A percentile compares a stretch with the other conserved stretches of the same genome.
phyloP scores from a whole-genome alignment of 192 early-diverging fungal genomes.

The Oehlia diaphana region DNA sequence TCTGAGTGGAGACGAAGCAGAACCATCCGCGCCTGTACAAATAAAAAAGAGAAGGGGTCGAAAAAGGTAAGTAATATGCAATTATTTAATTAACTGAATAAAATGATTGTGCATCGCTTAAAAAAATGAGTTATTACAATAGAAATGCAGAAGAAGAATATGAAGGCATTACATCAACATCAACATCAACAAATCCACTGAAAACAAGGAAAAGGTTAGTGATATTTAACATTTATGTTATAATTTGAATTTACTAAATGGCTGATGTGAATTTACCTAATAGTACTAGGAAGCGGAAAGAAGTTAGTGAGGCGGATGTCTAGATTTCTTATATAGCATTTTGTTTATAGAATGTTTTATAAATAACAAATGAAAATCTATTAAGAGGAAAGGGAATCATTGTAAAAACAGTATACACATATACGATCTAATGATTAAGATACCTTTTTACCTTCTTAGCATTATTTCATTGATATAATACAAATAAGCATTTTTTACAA shows the following conservation, averaged over 20 bases:
- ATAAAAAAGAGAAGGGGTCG: conserved; percentile 18
- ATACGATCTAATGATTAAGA: too few relatives aligned
- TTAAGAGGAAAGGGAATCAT: background rate
- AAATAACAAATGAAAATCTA: background rate
- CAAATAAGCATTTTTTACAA: background rate
- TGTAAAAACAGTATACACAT: too few relatives aligned
- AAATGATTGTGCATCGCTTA: background rate
- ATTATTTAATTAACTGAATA: background rate
- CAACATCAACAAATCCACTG: background rate
- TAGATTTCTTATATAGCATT: too few relatives aligned
- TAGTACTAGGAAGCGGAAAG: background rate
- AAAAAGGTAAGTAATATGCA: conserved; percentile 19
- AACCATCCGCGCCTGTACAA: conserved; percentile 7
- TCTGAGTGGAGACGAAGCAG: background rate
- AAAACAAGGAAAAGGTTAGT: conserved; percentile 4
- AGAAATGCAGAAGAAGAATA: conserved; percentile 4
- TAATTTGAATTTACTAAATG: background rate
- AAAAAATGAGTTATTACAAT: background rate
- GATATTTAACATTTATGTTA: background rate
- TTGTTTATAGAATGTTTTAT: background rate
- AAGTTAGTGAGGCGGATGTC: background rate
- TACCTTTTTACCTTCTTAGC: too few relatives aligned
- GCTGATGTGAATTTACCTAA: background rate
- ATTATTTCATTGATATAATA: background rate
- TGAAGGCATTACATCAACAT: too few relatives aligned